Conservation (phyloP, 345 rosid genomes). For the Hibiscus mutabilis region DNA sequence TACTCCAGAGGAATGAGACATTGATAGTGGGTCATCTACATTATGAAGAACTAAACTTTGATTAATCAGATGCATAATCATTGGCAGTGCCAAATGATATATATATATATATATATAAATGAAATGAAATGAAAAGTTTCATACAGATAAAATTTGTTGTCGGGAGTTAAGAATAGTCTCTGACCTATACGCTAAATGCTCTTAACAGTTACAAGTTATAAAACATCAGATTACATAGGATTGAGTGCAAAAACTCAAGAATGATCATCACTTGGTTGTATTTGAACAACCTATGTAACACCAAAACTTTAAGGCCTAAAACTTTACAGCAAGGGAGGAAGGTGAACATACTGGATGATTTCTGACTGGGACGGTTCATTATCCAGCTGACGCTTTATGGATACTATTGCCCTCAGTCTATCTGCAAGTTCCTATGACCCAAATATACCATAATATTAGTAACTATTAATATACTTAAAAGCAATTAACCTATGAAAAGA, state of each 20-base stretch:
- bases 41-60: background rate
- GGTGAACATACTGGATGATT: constrained; percentile 62
- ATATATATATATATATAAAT: background rate
- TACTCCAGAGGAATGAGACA: background rate
- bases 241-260: background rate
- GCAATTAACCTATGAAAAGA: background rate
- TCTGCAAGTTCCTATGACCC: constrained; percentile 61
- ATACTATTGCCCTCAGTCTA: constrained; percentile 40
- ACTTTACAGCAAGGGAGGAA: background rate
- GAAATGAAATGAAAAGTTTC: background rate
- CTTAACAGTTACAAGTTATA: background rate
- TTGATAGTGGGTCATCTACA: background rate
- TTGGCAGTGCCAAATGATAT: background rate
- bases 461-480: background rate
- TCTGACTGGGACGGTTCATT: constrained; percentile 70
- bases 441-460: constrained; percentile 2
- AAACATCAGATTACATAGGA: background rate
- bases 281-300: background rate
- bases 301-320: background rate
- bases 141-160: too few species aligned
- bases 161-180: background rate
- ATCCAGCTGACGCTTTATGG: constrained; percentile 56
- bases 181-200: background rate
- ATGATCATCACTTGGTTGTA: background rate
- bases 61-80: background rate